A percentile compares a stretch with the other conserved stretches of the same genome.
phyloP scores from a whole-genome alignment of 2,329 filamentous ascomycete genomes.

The Allantophomopsis cytisporea region DNA sequence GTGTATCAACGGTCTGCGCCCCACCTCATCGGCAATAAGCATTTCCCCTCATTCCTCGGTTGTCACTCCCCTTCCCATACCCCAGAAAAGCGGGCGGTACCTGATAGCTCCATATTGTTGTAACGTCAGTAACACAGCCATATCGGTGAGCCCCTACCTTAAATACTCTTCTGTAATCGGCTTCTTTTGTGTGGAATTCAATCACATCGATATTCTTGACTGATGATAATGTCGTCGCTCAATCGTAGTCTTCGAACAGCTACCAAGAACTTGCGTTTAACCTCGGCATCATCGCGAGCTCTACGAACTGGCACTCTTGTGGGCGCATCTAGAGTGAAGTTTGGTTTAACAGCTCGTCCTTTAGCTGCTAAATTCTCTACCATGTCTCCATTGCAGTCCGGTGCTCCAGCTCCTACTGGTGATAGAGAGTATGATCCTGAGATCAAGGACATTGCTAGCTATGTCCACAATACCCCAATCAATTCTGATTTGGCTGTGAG shows the following conservation, averaged over 20 bases:
- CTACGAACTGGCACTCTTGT: conserved; percentile 14
- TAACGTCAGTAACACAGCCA: too few relatives aligned
- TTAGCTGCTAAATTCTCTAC: conserved; percentile 18
- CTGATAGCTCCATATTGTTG: too few relatives aligned
- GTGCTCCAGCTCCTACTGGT: conserved; percentile 34
- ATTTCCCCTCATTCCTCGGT: too few relatives aligned
- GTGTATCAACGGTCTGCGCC: too few relatives aligned
- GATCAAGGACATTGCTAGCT: conserved; percentile 88
- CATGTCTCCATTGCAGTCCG: conserved; percentile 20
- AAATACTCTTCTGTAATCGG: too few relatives aligned
- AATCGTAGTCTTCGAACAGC: conserved; percentile 17
- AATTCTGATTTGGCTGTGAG: conserved; percentile 86
- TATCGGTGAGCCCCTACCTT: too few relatives aligned
- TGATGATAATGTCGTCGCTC: conserved; percentile 16
- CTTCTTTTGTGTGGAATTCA: too few relatives aligned
- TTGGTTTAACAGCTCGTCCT: conserved; percentile 7
- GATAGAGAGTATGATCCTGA: conserved; percentile 70
- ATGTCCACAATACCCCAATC: conserved; percentile 85
- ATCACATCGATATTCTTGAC: too few relatives aligned
- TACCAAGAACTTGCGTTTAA: conserved; percentile 13
- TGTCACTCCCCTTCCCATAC: too few relatives aligned
- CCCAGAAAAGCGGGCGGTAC: too few relatives aligned
- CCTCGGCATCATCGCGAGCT: conserved; percentile 14
- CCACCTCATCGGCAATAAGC: too few relatives aligned
- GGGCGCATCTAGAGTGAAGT: conserved; percentile 7